Percentiles rank a stretch among this genome's conserved stretches.
These are phyloP conservation scores for Cryptococcus sp. DNA, from an alignment of 1,284 basidiomycete genomes.

Conservation along the genomic window DNA sequence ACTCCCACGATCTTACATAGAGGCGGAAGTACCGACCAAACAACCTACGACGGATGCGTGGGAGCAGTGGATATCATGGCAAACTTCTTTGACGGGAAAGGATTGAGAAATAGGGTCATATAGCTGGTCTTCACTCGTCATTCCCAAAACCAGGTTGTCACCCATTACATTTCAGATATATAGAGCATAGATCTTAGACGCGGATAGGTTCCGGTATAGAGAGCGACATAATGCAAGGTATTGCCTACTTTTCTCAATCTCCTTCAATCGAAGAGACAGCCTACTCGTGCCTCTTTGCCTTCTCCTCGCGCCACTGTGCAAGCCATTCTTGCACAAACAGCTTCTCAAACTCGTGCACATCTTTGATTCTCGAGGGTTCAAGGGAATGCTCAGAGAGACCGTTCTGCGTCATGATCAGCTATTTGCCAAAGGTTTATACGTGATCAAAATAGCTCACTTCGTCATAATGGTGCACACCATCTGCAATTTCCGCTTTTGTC, in stretches of 20 bases:
- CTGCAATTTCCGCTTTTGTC: conserved; percentile 52
- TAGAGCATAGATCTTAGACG: too few species aligned
- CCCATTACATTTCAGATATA: too few species aligned
- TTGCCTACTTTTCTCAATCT: too few species aligned
- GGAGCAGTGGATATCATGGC: conserved; percentile 42
- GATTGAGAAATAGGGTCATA: conserved; percentile 33
- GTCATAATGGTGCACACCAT: conserved; percentile 87
- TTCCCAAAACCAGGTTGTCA: too few species aligned
- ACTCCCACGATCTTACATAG: conserved; percentile 7
- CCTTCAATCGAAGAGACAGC: too few species aligned
- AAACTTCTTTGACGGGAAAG: conserved; percentile 43
- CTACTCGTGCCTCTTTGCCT: conserved; percentile 5
- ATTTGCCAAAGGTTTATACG: not conserved
- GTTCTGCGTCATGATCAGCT: conserved; percentile 56
- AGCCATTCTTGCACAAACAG: conserved; percentile 82
- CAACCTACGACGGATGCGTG: conserved; percentile 35
- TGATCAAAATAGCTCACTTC: conserved; percentile 46
- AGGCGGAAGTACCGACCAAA: conserved; percentile 41
- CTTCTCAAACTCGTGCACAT: conserved; percentile 79
- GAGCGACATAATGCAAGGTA: too few species aligned
- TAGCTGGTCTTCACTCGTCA: too few species aligned
- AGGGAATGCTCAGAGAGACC: conserved; percentile 65
- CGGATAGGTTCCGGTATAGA: too few species aligned
- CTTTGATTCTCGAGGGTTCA: conserved; percentile 76
- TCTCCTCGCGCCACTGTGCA: conserved; percentile 58